A percentile compares a stretch with the other conserved stretches of the same genome.
These are phyloP conservation scores for Psidium friedrichsthalianum DNA, from an alignment of 345 rosid species.

Conservation along the genomic window DNA sequence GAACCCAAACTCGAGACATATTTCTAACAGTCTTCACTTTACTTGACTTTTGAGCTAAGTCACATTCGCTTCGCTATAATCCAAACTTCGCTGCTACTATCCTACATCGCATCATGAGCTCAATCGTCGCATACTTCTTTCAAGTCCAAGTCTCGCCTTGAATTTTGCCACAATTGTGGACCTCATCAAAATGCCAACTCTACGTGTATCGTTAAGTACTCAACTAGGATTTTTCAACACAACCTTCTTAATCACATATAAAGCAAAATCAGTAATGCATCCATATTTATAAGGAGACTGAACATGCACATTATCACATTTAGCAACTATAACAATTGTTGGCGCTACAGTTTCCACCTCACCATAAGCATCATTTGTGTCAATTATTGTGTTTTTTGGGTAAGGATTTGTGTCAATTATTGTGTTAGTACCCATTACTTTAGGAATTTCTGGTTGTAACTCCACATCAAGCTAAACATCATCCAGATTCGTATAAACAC, in stretches of 20 bases:
- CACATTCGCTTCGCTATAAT: neutral
- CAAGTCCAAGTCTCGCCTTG: neutral
- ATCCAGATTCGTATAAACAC: fast-evolving
- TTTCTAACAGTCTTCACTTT: neutral
- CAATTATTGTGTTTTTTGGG: fast-evolving
- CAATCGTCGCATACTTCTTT: fast-evolving
- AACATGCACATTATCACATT: neutral
- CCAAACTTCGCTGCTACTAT: neutral
- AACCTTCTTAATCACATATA: neutral
- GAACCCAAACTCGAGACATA: fast-evolving
- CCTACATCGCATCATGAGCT: neutral
- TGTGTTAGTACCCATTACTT: fast-evolving
- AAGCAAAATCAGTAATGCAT: neutral
- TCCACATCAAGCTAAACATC: neutral
- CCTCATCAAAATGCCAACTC: neutral
- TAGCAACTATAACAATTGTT: neutral
- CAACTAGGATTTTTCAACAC: fast-evolving
- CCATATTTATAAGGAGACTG: fast-evolving
- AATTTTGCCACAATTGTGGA: fast-evolving
- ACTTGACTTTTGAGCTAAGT: neutral
- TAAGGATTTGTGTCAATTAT: too few relatives aligned
- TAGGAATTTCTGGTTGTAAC: neutral
- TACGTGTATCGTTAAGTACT: neutral
- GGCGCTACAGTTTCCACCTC: neutral
- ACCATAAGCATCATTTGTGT: neutral